Evolutionary conservation across 148 eudicot genomes (phyloP), one percentile per base, ranked within the genome.

Genomic region (Nepenthes mirabilis): DNA sequence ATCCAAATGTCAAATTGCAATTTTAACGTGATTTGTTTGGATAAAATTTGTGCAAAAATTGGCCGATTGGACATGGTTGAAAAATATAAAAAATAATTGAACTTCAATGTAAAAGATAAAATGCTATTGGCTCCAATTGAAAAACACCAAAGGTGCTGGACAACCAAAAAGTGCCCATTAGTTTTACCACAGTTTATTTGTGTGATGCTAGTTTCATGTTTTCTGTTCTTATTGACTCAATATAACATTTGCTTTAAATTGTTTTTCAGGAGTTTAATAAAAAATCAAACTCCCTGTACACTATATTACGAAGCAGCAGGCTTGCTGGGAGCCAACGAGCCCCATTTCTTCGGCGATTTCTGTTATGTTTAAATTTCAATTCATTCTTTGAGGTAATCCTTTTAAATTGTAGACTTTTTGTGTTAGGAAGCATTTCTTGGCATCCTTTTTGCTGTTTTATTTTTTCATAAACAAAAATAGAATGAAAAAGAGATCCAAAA

Each of bases 301-400:
- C 98, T 36, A 93, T 93, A 75, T 73, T 93, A 57, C 95, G 98
- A 34, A 93, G 96, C 72, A 93, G 96, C 79, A 82, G 91, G 72
- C 93, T 93, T 60, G 98, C 98, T 36, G 98, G 96, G 64, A 93
- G 95, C 80, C 98, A 93, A 62, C 79, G 98, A 71, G 98, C 98
- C 62, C 98, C 98, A 45, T 93, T 93, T 64, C 72, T 93, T 52
- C 83, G 98, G 80, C 94, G 96, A 56, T 93, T 93, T 68, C 98
- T 93, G 72, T 79, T 93, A 70, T 88, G 98, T 45, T 82, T 93
- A 60, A 93, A 93, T 70, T 93, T 75, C 76, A 93, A 93, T 75
- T 88, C 89, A 58, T 93, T 83, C 77, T 93, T 86, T 75, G 98
- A 93, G 98, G 98, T 93, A 70, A 74, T 34, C 12, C 34, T 35